Evolutionary conservation across 352 stramenopile genomes (phyloP).

Genomic region (Thraustotheca clavata): DNA sequence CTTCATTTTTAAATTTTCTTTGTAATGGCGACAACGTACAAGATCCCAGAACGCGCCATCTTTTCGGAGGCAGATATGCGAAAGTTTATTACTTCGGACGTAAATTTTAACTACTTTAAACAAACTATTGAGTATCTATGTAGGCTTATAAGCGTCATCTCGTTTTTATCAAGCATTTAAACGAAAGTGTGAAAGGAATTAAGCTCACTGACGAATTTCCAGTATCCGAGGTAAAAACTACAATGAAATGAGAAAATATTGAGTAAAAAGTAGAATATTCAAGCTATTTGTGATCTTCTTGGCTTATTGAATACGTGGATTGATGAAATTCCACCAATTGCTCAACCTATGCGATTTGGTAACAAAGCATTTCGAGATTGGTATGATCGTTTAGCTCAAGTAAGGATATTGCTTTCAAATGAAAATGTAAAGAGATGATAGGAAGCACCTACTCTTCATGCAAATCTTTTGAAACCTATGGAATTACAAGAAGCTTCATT

Average conservation of each 20-base stretch:
- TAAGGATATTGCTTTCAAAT: conserved; percentile 24
- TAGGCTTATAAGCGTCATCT: conserved; percentile 76
- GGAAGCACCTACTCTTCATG: conserved; percentile 33
- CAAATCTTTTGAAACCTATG: conserved; percentile 41
- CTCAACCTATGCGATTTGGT: conserved; percentile 92
- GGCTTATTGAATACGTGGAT: conserved; percentile 77
- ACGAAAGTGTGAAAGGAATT: conserved; percentile 63
- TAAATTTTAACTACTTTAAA: conserved; percentile 23
- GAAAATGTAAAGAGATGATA: conserved; percentile 33
- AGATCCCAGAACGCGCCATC: conserved; percentile 56
- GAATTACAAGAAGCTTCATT: conserved; percentile 56
- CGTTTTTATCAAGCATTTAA: conserved; percentile 73
- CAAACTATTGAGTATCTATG: background rate
- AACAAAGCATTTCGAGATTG: conserved; percentile 92
- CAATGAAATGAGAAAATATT: background rate
- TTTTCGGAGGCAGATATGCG: conserved; percentile 64
- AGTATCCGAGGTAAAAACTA: conserved; percentile 43
- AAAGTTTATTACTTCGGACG: conserved; percentile 58
- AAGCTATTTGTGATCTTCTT: conserved; percentile 52
- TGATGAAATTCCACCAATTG: conserved; percentile 86
- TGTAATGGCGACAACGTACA: background rate
- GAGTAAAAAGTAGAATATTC: conserved; percentile 43
- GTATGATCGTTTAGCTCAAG: conserved; percentile 72
- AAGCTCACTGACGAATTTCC: conserved; percentile 48
- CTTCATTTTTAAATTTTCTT: too few species aligned